Base-by-base conservation (phyloP, 1,284 basidiomycete species). In the Sporisorium graminicola region DNA sequence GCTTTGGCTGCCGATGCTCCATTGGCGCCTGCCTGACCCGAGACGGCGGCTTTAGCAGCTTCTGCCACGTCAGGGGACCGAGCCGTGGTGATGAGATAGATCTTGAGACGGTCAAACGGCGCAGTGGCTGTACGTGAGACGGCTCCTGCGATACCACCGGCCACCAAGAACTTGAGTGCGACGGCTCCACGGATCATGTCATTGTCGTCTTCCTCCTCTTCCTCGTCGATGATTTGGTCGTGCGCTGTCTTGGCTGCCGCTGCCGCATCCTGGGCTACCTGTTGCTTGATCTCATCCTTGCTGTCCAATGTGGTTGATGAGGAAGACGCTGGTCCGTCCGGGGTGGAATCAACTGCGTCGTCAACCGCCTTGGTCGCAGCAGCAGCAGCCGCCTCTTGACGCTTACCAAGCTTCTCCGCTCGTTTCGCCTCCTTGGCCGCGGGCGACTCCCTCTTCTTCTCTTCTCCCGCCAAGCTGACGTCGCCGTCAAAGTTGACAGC, bases 51-150 rank as follows among this genome's bases (percentile, higher is more conserved):
- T 35, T 65, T 58, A 44, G 72, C 65, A 9, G 65, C 56, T 10
- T 77, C 64, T 2, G 40, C 44, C 1, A 63, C 64, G 2, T 65
- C 58, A n/a, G 52, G 35, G 3, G 81, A 60, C 16, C 78, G 63
- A 35, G 86, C 82, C 89, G 89, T 47, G 5, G 96, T 99, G 76
- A 99, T 99, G 64, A 99, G 90, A 86, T 97, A 99, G 62, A 99
- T 91, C 87, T 98, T 99, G 54, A 99, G 88, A 64, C 97, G 91
- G 87, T 99, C 97, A 79, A 99, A 98, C 0, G 97, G 97, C 6
- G 97, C 97, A 0, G 97, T 99, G 66, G 94, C 95, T 40, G 95
- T 93, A 74, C 97, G 89, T 20, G 95, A 98, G 22, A 98, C 95
- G 92, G 93, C 93, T 60, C 96, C 96, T 16, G 96, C 97, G 18